These are phyloP conservation scores for Cutaneotrichosporon mucoides DNA, from an alignment of 1,284 basidiomycete genomes.

Conservation along the genomic window DNA sequence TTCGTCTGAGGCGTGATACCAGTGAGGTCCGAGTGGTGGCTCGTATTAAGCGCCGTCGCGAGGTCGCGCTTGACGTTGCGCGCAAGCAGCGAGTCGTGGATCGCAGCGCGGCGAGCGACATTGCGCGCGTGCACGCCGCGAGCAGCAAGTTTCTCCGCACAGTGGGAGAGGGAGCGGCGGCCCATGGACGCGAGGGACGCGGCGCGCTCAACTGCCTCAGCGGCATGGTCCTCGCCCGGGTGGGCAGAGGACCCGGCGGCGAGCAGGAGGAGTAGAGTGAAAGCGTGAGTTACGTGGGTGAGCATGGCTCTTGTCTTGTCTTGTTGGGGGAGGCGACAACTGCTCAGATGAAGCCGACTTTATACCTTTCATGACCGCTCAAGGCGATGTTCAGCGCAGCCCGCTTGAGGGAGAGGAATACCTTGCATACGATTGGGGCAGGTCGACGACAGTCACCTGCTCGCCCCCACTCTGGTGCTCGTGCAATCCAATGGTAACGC, in stretches of 20 bases:
- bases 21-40: constrained; percentile 16
- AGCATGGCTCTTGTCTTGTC: constrained; percentile 61
- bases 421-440: too few relatives aligned
- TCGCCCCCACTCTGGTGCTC: too few relatives aligned
- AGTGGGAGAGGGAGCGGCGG: constrained; percentile 14
- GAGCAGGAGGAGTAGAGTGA: too few relatives aligned
- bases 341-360: too few relatives aligned
- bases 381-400: too few relatives aligned
- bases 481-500: too few relatives aligned
- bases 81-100: not conserved
- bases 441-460: too few relatives aligned
- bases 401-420: too few relatives aligned
- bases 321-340: constrained; percentile 30
- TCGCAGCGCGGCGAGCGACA: constrained; percentile 1
- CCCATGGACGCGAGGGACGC: constrained; percentile 6
- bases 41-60: constrained; percentile 5
- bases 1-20: constrained; percentile 12
- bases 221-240: constrained; percentile 14
- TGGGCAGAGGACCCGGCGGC: constrained; percentile 11
- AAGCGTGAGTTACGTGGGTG: constrained; percentile 55
- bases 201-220: constrained; percentile 9
- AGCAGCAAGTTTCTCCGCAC: constrained; percentile 3
- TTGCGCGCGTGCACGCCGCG: constrained; percentile 12
- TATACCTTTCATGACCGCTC: too few relatives aligned
- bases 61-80: constrained; percentile 2